Percentiles rank a stretch among this genome's conserved stretches.
phyloP scores from a whole-genome alignment of 768 basidiomycete genomes.

The Hygrocybe punicea region DNA sequence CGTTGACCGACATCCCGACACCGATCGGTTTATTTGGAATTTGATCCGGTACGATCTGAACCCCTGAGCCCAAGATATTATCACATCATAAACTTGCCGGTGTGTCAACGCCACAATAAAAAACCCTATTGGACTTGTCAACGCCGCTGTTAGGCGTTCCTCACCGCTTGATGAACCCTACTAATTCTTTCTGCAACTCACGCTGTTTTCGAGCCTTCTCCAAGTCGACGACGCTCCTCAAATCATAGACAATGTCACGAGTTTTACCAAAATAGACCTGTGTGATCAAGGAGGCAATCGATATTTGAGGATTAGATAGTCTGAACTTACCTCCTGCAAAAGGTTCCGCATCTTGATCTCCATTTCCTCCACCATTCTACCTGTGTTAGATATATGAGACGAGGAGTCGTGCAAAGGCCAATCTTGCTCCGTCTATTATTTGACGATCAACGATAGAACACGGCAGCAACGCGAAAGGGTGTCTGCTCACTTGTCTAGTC shows the following conservation, averaged over 20 bases:
- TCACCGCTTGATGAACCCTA: conserved; percentile 76
- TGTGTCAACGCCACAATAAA: neutral
- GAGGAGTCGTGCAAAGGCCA: conserved; percentile 73
- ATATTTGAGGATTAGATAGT: neutral
- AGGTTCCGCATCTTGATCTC: conserved; percentile 98
- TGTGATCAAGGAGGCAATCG: neutral
- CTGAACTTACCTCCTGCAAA: conserved; percentile 71
- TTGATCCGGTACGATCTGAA: neutral
- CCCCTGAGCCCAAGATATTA: too few relatives aligned
- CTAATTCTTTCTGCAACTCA: conserved; percentile 88
- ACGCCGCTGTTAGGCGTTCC: too few relatives aligned
- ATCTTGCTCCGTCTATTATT: conserved; percentile 75
- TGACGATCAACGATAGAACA: neutral
- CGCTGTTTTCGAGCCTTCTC: conserved; percentile 77
- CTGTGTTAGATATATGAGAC: conserved; percentile 91
- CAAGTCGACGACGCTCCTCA: conserved; percentile 82
- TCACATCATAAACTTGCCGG: too few relatives aligned
- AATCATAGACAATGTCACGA: conserved; percentile 88
- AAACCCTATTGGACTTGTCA: too few relatives aligned
- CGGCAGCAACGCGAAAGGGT: conserved; percentile 8
- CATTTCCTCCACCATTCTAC: conserved; percentile 96
- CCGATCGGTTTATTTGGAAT: neutral
- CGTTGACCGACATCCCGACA: conserved; percentile 28
- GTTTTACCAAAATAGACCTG: conserved; percentile 97
- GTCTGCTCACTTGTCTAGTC: conserved; percentile 80